Conservation (phyloP, 163 green algal genomes). For the Prototheca wickerhamii region DNA sequence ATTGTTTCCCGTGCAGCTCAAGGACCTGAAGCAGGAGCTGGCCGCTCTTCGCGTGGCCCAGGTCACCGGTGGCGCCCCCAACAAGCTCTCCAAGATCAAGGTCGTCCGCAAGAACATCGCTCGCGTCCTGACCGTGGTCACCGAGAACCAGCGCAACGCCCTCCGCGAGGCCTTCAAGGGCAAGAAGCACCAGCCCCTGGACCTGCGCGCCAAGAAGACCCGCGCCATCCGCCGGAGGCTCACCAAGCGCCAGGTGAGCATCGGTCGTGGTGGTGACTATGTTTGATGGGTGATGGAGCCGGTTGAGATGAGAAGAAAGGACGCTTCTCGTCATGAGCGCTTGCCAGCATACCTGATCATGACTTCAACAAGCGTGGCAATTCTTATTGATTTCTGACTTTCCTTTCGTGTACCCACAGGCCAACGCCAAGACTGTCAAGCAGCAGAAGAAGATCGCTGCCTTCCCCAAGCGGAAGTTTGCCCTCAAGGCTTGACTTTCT, state of each 20-base stretch:
- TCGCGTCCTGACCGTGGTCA: slow-evolving; percentile 89
- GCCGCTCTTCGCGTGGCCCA: slow-evolving; percentile 91
- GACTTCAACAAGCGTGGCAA: no score
- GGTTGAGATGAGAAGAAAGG: no score
- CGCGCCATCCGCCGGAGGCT: slow-evolving; percentile 84
- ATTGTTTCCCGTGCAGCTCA: slow-evolving; percentile 61
- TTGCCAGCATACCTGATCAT: no score
- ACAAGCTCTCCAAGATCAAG: slow-evolving; percentile 99
- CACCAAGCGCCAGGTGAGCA: slow-evolving; percentile 73
- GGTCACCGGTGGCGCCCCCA: slow-evolving; percentile 95
- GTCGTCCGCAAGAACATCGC: slow-evolving; percentile 91
- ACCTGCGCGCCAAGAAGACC: slow-evolving; percentile 95
- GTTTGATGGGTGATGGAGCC: neutral
- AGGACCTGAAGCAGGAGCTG: slow-evolving; percentile 95
- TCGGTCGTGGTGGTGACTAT: neutral
- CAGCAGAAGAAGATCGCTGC: slow-evolving; percentile 70
- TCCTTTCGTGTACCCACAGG: slow-evolving; percentile 42
- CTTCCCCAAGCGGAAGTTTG: slow-evolving; percentile 89
- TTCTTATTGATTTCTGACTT: neutral
- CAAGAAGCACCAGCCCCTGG: slow-evolving; percentile 88
- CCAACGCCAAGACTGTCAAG: slow-evolving; percentile 67
- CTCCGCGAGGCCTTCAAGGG: slow-evolving; percentile 69
- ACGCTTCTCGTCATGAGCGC: no score
- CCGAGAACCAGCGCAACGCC: slow-evolving; percentile 72
- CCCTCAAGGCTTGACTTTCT: slow-evolving; percentile 84